Base-by-base conservation (phyloP, 2,329 filamentous ascomycete genomes). In the Claviceps capensis region DNA sequence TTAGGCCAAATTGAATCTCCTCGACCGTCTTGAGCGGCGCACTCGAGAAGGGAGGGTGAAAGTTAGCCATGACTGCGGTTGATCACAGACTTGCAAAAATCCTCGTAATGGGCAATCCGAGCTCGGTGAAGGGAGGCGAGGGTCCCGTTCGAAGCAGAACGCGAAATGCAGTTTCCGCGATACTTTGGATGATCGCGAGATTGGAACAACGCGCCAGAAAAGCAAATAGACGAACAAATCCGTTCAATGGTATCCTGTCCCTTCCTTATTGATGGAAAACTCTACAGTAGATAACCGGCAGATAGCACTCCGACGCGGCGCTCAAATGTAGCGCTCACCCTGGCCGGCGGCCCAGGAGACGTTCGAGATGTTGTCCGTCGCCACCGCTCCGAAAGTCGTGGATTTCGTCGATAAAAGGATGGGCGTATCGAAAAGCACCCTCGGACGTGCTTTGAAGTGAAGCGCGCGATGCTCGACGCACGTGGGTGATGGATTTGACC, bases 1-100 rank as follows among this genome's bases (percentile, higher is more conserved):
- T 81, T 67, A 98, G 81, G 66, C 93, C 93, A 67, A 98, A 98
- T 77, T 98, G 94, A 63, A 98, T 95, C 78, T 98, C 94, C 78
- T 96, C 85, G 64, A 98, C 90, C 60, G 86, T 95, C 77, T 93
- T 91, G 79, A 97, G 79, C 70, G 90, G 90, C 81, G 87, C 90
- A 79, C 86, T 90, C 68, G 88, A 95, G 72, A 89, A 88, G 65
- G 85, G 78, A 66, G 95, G 95, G 68, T 84, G 84, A 60, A 91
- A 83, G 73, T 94, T 95, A 74, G 91, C 81, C 93, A 98, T 95
- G 65, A 64, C 87, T 72, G 67, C 67, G 65, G 52, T 58, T 55
- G 52, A 57, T 54, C 43, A 36, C 16, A 22, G 23, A 14, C 9
- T 44, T 16, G 37, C 9, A 16, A 19, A 19, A 19, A 43, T 13